Base-by-base conservation (phyloP, 2,329 filamentous ascomycete species). In the Trichothecium sympodiale region DNA sequence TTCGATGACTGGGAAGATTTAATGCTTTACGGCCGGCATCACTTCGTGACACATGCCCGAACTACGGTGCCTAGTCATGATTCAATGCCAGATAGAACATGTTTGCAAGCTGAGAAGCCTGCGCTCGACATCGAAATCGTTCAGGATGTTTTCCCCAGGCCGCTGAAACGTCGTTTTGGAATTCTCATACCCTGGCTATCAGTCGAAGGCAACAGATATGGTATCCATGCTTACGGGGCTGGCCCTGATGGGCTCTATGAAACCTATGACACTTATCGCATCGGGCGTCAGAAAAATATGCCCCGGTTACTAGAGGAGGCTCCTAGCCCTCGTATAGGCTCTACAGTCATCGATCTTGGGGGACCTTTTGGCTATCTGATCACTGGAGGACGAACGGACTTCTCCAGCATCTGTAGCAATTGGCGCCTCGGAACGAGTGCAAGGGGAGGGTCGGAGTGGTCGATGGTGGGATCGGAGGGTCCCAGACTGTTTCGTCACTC, bases 1-100 rank as follows among this genome's bases (percentile, higher is more conserved):
- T 95, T 96, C 51, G 89, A 96, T 54, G 88, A 95, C 57, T 94
- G 86, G 86, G 89, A 96, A 56, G 89, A 95, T 49, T 87, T 95
- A 51, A 78, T 82, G 3, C 64, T 94, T 1, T 94, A 93, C 54
- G 77, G 74, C 3, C 77, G 78, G 25, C 88, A 95, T 56, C 94
- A 94, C 56, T 83, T 88, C 46, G 60, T 95, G 30, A 65, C 94
- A 8, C 65, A 76, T 34, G 84, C 85, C 9, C 43, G 36, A 8
- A 4, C 8, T 12, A 18, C 26, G 10, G 8, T 9, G 3, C 16
- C 17, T 17, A 6, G 20, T 25, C 6, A 6, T 10, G 10, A 25
- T n/a, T n/a, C n/a, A 10, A 25, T 6, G 20, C 10, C 20, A 25
- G 6, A 25, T 6, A 25, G 6, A 25, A 25, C 20, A 10, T 10